Evolutionary conservation across 352 stramenopile species (phyloP), one percentile per base, ranked within the genome.

Genomic region (Globisporangium alternatum): DNA sequence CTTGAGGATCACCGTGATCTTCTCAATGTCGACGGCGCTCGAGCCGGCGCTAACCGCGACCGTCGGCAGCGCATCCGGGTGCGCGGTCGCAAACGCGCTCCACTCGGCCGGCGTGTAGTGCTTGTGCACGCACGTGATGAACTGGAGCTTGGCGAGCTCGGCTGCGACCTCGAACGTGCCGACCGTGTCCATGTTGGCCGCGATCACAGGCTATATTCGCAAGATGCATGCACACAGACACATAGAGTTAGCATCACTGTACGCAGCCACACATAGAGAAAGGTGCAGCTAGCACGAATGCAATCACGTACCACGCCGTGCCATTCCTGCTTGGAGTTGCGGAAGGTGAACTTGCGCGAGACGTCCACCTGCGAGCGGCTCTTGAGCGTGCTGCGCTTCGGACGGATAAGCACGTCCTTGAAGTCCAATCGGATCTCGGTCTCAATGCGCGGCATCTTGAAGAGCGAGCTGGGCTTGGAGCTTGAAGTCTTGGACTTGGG

Each of bases 401-500:
- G 91, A n/a, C 91, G 86, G 74, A 98, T 97, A 19, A 98, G 81
- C 61, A 98, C 91, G 68, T 98, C 91, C 75, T 97, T 97, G 71
- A 97, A 98, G 74, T 97, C 91, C 49, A 98, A 77, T 47, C 94
- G 94, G 51, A 96, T 66, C 55, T 97, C 91, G 4, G 80, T 88
- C 75, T 98, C 91, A 62, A 98, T 89, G 59, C 90, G 85, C 67
- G 89, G 81, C 88, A 97, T 97, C 55, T 45, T 66, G 52, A 30
- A 21, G 37, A 56, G 25, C 17, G 56, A 55, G 43, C 5, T 37
- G 22, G 30, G 56, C 25, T 53, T 33, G 47, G 47, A 15, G 47
- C 43, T 37, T n/a, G 47, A 57, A 45, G 17, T 53, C 30, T 44
- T 48, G 51, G 65, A 43, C 21, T 41, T 31, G 30, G 47, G 12